Evolutionary conservation across 164 flowering plant species (phyloP).

Genomic region (Platanus orientalis): DNA sequence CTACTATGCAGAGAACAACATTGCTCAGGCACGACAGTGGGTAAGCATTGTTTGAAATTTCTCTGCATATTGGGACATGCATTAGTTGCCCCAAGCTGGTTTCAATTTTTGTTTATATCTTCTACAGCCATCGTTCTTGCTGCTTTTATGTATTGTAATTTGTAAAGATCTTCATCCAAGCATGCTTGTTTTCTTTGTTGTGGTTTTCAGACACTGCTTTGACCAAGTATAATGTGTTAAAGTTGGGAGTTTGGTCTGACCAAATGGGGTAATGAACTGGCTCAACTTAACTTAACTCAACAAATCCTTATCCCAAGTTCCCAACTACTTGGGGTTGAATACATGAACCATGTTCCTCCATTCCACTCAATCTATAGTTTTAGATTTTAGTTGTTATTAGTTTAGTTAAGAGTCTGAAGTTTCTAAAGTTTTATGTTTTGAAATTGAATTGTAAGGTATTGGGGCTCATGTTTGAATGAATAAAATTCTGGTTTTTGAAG

Average conservation of each 20-base stretch:
- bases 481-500: too few relatives aligned
- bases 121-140: background rate
- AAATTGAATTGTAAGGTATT: too few relatives aligned
- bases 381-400: too few relatives aligned
- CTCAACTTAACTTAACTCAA: too few relatives aligned
- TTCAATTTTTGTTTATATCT: background rate
- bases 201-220: background rate
- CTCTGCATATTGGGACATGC: background rate
- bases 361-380: too few relatives aligned
- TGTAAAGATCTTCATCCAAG: background rate
- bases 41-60: slow-evolving; percentile 62
- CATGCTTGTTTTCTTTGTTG: background rate
- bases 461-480: too few relatives aligned
- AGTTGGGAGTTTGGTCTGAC: background rate
- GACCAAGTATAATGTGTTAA: background rate
- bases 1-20: slow-evolving; percentile 72
- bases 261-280: background rate
- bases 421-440: too few relatives aligned
- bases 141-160: background rate
- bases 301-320: too few relatives aligned
- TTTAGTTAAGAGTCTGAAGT: too few relatives aligned
- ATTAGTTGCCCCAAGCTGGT: background rate
- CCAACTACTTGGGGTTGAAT: too few relatives aligned
- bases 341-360: too few relatives aligned
- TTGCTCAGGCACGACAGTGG: slow-evolving; percentile 94